Evolutionary conservation across 2,329 filamentous ascomycete species (phyloP).

Genomic region (Nectriaceae sp.): DNA sequence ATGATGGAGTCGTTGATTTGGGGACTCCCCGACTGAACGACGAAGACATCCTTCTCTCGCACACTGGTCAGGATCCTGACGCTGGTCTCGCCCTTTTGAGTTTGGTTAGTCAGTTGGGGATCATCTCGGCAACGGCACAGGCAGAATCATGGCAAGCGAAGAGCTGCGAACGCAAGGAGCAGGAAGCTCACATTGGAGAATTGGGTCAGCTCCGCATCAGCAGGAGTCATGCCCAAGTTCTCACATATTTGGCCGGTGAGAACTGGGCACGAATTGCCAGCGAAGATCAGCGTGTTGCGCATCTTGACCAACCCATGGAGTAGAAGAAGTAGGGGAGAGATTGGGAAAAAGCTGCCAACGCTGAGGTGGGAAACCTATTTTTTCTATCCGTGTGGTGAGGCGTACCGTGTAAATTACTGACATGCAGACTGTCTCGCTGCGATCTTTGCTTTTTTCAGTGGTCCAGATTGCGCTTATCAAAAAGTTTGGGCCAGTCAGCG

Average conservation of each 20-base stretch:
- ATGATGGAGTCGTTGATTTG: constrained; percentile 99
- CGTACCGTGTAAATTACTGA: constrained; percentile 13
- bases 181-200: constrained; percentile 66
- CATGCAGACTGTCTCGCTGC: not conserved
- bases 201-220: constrained; percentile 66
- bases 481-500: constrained; percentile 1
- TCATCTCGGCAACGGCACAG: not conserved
- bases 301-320: constrained; percentile 43
- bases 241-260: constrained; percentile 68
- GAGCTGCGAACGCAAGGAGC: constrained; percentile 6
- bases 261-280: constrained; percentile 66
- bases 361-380: constrained; percentile 25
- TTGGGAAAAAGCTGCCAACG: constrained; percentile 21
- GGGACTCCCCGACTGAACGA: constrained; percentile 93
- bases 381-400: constrained; percentile 17
- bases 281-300: constrained; percentile 69
- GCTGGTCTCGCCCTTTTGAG: constrained; percentile 64
- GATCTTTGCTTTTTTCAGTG: constrained; percentile 8
- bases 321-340: constrained; percentile 26
- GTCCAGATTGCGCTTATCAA: constrained; percentile 5
- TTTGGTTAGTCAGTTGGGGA: constrained; percentile 19
- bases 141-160: not conserved
- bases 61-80: constrained; percentile 74
- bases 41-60: constrained; percentile 97
- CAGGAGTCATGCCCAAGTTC: constrained; percentile 66